Conservation (phyloP, 2,329 filamentous ascomycete genomes). For the Trichoderma simmonsii region DNA sequence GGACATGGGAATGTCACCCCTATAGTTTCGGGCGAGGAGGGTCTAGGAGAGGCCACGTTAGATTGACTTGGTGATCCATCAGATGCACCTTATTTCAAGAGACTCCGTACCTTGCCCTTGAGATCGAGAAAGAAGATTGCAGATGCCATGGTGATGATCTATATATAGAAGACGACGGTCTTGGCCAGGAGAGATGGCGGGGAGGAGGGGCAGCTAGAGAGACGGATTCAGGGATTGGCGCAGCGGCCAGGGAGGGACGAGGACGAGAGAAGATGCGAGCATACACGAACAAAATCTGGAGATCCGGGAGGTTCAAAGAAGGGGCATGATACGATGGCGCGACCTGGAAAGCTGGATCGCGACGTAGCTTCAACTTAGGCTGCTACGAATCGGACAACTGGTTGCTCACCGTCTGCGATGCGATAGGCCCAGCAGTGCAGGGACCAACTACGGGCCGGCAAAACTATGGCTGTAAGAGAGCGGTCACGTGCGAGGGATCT, state of each 20-base stretch:
- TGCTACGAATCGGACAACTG: conserved; percentile 4
- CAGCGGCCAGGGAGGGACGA: conserved; percentile 24
- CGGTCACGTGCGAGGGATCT: conserved; percentile 21
- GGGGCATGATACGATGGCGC: conserved; percentile 17
- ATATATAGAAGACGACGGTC: conserved; percentile 23
- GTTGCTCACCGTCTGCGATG: conserved; percentile 16
- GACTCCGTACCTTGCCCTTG: conserved; percentile 83
- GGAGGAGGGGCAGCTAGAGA: conserved; percentile 27
- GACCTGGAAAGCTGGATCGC: conserved; percentile 6
- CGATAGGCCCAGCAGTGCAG: neutral
- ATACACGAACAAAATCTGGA: neutral
- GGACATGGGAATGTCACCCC: conserved; percentile 98
- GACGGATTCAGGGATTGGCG: conserved; percentile 19
- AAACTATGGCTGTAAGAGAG: conserved; percentile 16
- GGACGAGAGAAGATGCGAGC: neutral
- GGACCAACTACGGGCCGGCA: conserved; percentile 14
- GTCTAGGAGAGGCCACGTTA: conserved; percentile 56
- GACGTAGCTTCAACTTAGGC: conserved; percentile 17
- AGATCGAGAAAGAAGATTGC: conserved; percentile 98
- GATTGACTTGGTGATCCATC: neutral
- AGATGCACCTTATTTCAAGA: neutral
- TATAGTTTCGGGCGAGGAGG: conserved; percentile 96
- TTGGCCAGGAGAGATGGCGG: conserved; percentile 25
- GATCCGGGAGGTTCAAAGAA: neutral
- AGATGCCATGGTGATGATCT: conserved; percentile 72